Conservation (phyloP, 768 basidiomycete species). For the Leccinum truebloodii region DNA sequence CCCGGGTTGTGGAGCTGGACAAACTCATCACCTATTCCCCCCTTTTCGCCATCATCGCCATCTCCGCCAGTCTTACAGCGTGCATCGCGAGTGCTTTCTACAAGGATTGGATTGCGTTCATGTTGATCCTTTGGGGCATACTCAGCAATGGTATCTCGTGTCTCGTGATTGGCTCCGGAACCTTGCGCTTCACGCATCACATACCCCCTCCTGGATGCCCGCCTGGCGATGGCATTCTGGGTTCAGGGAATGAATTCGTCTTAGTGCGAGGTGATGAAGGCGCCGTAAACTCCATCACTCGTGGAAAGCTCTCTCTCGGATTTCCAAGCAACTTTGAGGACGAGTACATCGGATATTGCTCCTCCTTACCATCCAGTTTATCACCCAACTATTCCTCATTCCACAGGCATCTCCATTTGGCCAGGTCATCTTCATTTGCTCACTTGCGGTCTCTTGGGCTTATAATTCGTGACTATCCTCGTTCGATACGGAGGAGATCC, state of each 20-base stretch:
- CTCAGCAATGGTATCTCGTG: conserved; percentile 26
- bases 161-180: conserved; percentile 18
- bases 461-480: not conserved
- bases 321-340: not conserved
- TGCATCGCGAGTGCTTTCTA: conserved; percentile 19
- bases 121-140: conserved; percentile 28
- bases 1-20: not conserved
- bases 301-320: not conserved
- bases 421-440: not conserved
- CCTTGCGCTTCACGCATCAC: conserved; percentile 12
- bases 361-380: not conserved
- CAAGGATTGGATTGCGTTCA: conserved; percentile 26
- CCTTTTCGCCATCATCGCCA: conserved; percentile 16
- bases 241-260: not conserved
- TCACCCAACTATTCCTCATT: not conserved
- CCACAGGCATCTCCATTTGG: not conserved
- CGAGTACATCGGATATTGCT: not conserved
- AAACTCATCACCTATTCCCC: not conserved
- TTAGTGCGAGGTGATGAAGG: not conserved
- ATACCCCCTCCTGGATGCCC: conserved; percentile 12
- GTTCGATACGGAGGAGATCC: not conserved
- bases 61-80: conserved; percentile 15
- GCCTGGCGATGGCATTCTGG: conserved; percentile 22
- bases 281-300: no score
- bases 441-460: conserved; percentile 10